Conservation (phyloP, 148 eudicot genomes). For the Polygonum maritimum region DNA sequence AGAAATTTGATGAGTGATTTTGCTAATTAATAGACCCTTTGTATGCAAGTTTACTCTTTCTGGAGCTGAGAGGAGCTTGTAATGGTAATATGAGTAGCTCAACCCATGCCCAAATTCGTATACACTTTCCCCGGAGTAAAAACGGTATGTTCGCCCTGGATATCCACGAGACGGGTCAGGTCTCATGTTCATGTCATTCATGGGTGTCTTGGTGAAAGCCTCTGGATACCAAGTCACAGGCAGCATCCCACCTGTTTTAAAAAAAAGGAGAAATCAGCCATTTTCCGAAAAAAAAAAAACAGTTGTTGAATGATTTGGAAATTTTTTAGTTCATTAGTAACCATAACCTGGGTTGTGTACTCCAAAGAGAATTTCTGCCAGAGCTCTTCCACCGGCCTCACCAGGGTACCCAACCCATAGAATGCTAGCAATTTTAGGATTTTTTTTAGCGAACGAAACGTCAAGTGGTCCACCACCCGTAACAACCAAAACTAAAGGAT, state of each 20-base stretch:
- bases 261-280: background rate
- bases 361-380: constrained; percentile 76
- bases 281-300: background rate
- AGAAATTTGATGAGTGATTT: constrained; percentile 13
- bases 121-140: constrained; percentile 59
- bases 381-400: constrained; percentile 81
- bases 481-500: constrained; percentile 62
- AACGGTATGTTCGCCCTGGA: constrained; percentile 92
- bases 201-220: constrained; percentile 68
- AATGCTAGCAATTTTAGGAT: constrained; percentile 62
- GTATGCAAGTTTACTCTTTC: background rate
- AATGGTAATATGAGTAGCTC: constrained; percentile 61
- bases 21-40: constrained; percentile 7
- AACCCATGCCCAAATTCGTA: constrained; percentile 80
- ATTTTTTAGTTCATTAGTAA: background rate
- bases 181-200: constrained; percentile 92
- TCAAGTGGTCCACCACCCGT: constrained; percentile 97
- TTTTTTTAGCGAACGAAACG: constrained; percentile 58
- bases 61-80: constrained; percentile 61
- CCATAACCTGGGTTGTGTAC: constrained; percentile 78
- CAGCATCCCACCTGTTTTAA: constrained; percentile 71
- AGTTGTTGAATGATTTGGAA: background rate
- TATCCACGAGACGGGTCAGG: constrained; percentile 66
- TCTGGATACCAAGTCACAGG: constrained; percentile 96
- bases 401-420: constrained; percentile 98